Percentiles rank a stretch among this genome's conserved stretches.
Conservation (phyloP, 495 filamentous ascomycete genomes). For the Lichenothelia convexa region DNA sequence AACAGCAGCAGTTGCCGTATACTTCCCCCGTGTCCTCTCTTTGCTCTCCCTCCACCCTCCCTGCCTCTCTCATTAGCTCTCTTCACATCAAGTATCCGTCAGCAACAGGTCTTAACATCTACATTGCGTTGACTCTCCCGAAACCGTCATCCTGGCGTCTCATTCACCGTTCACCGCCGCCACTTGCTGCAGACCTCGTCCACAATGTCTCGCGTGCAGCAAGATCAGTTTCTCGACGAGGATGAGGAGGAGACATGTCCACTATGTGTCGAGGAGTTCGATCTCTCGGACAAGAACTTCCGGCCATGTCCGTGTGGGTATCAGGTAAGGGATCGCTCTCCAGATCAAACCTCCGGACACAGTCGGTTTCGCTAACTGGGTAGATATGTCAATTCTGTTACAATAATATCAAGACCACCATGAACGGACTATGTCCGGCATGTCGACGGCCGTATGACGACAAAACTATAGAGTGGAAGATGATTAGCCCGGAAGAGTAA, state of each 20-base stretch:
- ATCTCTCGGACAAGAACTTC: constrained; percentile 93
- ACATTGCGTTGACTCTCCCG: too few species aligned
- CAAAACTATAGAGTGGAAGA: constrained; percentile 88
- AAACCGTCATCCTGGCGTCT: background rate
- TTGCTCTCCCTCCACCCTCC: too few species aligned
- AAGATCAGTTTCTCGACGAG: constrained; percentile 95
- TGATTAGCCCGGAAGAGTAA: constrained; percentile 84
- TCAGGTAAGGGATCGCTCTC: constrained; percentile 43
- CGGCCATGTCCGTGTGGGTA: constrained; percentile 96
- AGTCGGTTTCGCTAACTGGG: background rate
- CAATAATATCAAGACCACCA: constrained; percentile 92
- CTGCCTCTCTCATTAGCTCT: too few species aligned
- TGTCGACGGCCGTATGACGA: constrained; percentile 92
- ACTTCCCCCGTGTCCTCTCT: too few species aligned
- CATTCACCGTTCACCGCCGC: too few species aligned
- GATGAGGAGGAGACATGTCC: constrained; percentile 67
- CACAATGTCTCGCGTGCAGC: constrained; percentile 47
- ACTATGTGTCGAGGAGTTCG: constrained; percentile 97
- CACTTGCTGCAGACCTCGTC: background rate
- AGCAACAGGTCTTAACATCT: too few species aligned
- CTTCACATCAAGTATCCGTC: too few species aligned
- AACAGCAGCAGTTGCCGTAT: too few species aligned
- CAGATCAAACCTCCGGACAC: background rate
- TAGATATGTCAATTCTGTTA: constrained; percentile 99
- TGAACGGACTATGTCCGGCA: constrained; percentile 91